Evolutionary conservation across 2,329 filamentous ascomycete genomes (phyloP), one percentile per base, ranked within the genome.

Genomic region (Aspergillus glaucus): DNA sequence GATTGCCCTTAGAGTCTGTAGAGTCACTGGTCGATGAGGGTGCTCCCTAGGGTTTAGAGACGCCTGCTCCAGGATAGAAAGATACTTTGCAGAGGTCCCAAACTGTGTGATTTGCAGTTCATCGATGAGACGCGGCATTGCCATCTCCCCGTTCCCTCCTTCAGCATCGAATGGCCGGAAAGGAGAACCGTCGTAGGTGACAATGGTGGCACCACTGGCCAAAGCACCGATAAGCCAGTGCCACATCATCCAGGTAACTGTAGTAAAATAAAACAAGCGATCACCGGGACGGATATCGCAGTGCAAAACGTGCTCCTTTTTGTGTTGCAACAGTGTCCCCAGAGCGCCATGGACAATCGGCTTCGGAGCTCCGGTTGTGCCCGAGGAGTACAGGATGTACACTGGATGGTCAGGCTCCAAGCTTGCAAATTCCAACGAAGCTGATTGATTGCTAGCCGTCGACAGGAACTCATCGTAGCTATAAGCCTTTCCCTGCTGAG

Each of bases 241-340:
- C 90, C 91, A 96, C 92, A 97, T 97, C 91, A 98, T 97, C 93
- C 91, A 96, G 0, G 89, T 94, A 9, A 86, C 90, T 3, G 91
- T 96, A 1, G 90, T 95, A 72, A 91, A 96, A 73, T 96, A 96
- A 68, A 96, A 87, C 62, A 96, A 78, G 17, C 85, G 80, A 39
- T 90, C 88, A 2, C 76, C 74, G 0, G 85, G 79, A 7, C 79
- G 77, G 54, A 98, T 82, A 19, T 90, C 89, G 65, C 87, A 88
- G 65, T 97, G 92, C 3, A 97, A 76, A 43, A 86, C 79, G 64
- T 95, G 91, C 66, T 97, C 93, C 66, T 98, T 98, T 71, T 97
- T 97, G 74, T 97, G 93, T 67, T 97, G 92, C 45, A 97, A 79
- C 6, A 98, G 75, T 0, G 92, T 96, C 6, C 93, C 93, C 10